These are phyloP conservation scores for Cyberlindnera euphorbiae DNA, from an alignment of 805 yeast genomes.

Conservation along the genomic window DNA sequence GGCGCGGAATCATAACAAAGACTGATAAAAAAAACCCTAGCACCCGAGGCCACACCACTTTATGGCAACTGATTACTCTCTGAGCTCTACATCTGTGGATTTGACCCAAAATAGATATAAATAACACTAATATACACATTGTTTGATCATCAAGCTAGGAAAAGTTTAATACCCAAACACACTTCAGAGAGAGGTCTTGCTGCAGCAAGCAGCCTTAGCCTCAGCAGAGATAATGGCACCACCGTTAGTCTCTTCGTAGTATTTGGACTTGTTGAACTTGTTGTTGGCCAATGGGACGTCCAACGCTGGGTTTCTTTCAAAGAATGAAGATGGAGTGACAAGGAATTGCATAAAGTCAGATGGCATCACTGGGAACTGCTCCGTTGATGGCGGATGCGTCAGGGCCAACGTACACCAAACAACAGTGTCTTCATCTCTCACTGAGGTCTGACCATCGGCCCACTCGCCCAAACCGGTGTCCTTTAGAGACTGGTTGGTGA, in stretches of 20 bases:
- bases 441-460: slow-evolving; percentile 62
- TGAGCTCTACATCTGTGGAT: too few relatives aligned
- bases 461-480: slow-evolving; percentile 71
- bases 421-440: slow-evolving; percentile 70
- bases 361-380: slow-evolving; percentile 90
- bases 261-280: slow-evolving; percentile 49
- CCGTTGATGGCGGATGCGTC: slow-evolving; percentile 79
- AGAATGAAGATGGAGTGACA: slow-evolving; percentile 69
- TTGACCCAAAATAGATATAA: too few relatives aligned
- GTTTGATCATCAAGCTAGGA: too few relatives aligned
- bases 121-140: too few relatives aligned
- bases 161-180: too few relatives aligned
- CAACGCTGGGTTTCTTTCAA: slow-evolving; percentile 71
- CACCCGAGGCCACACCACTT: too few relatives aligned
- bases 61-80: too few relatives aligned
- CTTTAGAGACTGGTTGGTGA: slow-evolving; percentile 70
- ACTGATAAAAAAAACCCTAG: too few relatives aligned
- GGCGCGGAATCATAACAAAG: too few relatives aligned
- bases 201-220: slow-evolving; percentile 17
- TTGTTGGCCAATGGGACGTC: slow-evolving; percentile 72
- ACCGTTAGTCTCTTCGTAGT: slow-evolving; percentile 17
- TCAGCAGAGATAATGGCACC: slow-evolving; percentile 9
- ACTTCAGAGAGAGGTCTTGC: slow-evolving; percentile 14
- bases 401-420: slow-evolving; percentile 81
- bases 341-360: slow-evolving; percentile 69